These are phyloP conservation scores for Fusarium tuaranense DNA, from an alignment of 2,329 filamentous ascomycete species.

Conservation along the genomic window DNA sequence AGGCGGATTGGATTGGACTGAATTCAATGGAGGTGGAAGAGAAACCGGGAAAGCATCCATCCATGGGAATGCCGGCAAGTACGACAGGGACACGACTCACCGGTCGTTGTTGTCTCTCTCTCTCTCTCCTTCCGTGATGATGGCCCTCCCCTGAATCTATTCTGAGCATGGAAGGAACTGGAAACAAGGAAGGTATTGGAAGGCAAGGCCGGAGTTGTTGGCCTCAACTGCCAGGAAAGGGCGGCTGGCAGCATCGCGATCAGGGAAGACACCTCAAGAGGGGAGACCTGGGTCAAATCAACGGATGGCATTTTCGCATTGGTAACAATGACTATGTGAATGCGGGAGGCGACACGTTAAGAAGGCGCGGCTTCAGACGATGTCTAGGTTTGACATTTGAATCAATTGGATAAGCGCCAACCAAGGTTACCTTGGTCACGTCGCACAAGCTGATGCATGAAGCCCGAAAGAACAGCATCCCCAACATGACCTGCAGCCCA, in stretches of 20 bases:
- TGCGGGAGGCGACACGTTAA: slow-evolving; percentile 39
- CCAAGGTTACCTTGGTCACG: slow-evolving; percentile 15
- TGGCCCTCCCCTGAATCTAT: slow-evolving; percentile 16
- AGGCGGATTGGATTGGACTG: neutral
- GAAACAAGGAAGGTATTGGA: slow-evolving; percentile 21
- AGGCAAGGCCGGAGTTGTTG: slow-evolving; percentile 20
- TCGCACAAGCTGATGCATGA: slow-evolving; percentile 25
- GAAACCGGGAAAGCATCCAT: neutral
- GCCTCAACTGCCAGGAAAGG: slow-evolving; percentile 29
- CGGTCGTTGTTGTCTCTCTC: slow-evolving; percentile 3
- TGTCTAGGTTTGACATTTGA: slow-evolving; percentile 32
- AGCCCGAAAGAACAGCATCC: slow-evolving; percentile 28
- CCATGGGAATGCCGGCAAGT: neutral
- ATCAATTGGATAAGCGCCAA: slow-evolving; percentile 22
- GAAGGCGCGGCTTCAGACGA: slow-evolving; percentile 32
- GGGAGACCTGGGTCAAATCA: neutral
- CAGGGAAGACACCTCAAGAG: slow-evolving; percentile 21
- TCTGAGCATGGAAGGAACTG: neutral
- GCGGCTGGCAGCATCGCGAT: slow-evolving; percentile 27
- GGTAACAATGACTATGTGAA: slow-evolving; percentile 20
- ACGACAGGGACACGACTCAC: slow-evolving; percentile 18
- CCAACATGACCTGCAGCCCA: slow-evolving; percentile 17
- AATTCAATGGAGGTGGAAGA: neutral
- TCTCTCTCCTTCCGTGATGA: neutral
- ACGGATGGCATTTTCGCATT: slow-evolving; percentile 19